phyloP scores from a whole-genome alignment of 768 basidiomycete genomes.

The Kwoniella heveanensis region DNA sequence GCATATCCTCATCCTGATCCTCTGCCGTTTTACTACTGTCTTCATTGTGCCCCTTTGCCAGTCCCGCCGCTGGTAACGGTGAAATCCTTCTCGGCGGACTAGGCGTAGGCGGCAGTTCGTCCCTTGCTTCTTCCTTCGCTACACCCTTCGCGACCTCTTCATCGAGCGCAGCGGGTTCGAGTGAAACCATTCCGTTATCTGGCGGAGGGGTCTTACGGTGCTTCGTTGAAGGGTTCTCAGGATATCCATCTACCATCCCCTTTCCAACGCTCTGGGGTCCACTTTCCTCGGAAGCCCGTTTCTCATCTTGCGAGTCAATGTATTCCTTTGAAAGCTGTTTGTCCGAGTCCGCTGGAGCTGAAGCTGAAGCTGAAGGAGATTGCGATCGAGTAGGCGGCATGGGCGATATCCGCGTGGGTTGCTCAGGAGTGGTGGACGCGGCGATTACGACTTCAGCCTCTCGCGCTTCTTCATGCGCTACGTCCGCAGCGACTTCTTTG shows the following conservation, averaged over 20 bases:
- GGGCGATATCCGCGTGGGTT: background rate
- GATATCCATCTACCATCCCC: conserved; percentile 22
- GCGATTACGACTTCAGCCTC: background rate
- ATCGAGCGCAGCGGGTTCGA: conserved; percentile 17
- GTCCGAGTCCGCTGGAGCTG: too few relatives aligned
- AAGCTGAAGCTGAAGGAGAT: background rate
- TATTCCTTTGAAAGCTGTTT: background rate
- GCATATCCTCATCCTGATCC: conserved; percentile 15
- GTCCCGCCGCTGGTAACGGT: conserved; percentile 5
- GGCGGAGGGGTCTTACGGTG: conserved; percentile 7
- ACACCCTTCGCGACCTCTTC: conserved; percentile 26
- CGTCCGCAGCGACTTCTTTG: conserved; percentile 9
- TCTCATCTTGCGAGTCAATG: background rate
- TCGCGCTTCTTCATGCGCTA: background rate
- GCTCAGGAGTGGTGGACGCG: background rate
- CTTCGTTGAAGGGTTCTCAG: background rate
- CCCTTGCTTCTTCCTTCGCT: conserved; percentile 24
- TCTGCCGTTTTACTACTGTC: too few relatives aligned
- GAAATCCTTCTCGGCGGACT: conserved; percentile 17
- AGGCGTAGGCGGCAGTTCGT: conserved; percentile 7
- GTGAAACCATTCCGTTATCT: background rate
- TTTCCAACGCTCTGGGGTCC: conserved; percentile 6
- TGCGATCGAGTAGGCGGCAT: background rate
- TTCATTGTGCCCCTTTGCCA: background rate
- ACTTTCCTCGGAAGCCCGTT: background rate